Evolutionary conservation across 164 flowering plant species (phyloP).

Genomic region (Nymphaea thermarum): DNA sequence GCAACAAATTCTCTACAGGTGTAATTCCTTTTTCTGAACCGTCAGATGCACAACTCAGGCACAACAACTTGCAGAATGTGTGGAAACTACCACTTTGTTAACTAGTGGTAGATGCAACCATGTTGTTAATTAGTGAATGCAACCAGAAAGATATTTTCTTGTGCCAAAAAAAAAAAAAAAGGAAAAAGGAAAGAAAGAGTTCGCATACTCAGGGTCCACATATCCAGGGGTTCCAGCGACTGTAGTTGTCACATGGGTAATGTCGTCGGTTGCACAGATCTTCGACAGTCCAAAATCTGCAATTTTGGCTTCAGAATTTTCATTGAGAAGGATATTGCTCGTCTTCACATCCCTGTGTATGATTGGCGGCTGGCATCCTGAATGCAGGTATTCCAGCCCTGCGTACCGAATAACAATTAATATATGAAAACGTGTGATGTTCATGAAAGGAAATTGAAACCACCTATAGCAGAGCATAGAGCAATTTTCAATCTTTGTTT

Average conservation of each 20-base stretch:
- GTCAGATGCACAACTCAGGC: too few relatives aligned
- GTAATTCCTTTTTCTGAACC: too few relatives aligned
- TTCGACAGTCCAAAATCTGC: neutral
- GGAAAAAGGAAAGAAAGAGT: too few relatives aligned
- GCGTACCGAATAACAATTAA: neutral
- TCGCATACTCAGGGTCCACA: neutral
- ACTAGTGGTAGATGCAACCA: neutral
- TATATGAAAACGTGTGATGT: neutral
- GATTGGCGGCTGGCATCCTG: neutral
- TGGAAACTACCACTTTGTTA: slow-evolving; percentile 10
- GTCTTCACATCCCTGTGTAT: slow-evolving; percentile 1
- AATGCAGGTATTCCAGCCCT: neutral
- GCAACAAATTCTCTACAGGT: too few relatives aligned
- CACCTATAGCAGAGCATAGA: neutral
- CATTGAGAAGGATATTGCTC: neutral
- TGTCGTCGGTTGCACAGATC: neutral
- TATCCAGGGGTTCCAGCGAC: slow-evolving; percentile 3
- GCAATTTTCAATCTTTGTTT: neutral
- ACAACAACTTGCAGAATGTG: slow-evolving; percentile 22
- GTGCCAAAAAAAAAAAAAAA: too few relatives aligned
- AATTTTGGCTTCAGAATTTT: neutral
- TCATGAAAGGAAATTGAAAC: neutral
- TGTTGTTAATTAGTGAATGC: slow-evolving; percentile 6
- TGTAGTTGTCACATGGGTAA: slow-evolving; percentile 1
- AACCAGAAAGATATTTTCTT: neutral